phyloP scores from a whole-genome alignment of 2,329 filamentous ascomycete genomes.

The Fusarium compactum region DNA sequence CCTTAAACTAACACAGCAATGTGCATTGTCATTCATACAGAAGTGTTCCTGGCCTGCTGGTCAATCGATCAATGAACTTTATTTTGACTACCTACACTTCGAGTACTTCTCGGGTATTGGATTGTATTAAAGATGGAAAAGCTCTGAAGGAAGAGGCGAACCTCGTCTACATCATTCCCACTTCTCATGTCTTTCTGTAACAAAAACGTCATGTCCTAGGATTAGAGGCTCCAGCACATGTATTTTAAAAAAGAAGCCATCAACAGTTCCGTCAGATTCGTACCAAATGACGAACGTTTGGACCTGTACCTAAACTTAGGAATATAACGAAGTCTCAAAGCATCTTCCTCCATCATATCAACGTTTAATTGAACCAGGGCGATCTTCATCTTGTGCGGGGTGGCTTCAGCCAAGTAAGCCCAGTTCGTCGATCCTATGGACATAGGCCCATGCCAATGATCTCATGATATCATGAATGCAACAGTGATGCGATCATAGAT shows the following conservation, averaged over 20 bases:
- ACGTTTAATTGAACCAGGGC: neutral
- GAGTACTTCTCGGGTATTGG: too few relatives aligned
- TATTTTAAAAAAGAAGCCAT: neutral
- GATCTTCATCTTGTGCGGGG: neutral
- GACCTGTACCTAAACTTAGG: neutral
- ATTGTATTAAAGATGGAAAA: neutral
- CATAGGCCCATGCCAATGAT: too few relatives aligned
- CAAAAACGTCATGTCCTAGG: too few relatives aligned
- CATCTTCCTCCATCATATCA: neutral
- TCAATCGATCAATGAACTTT: neutral
- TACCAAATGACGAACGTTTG: neutral
- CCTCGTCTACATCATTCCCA: neutral
- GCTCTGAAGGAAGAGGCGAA: neutral
- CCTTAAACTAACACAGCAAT: neutral
- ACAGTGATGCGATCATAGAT: slow-evolving; percentile 6
- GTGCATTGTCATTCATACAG: neutral
- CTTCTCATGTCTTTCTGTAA: too few relatives aligned
- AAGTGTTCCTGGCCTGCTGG: neutral
- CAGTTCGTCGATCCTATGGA: neutral
- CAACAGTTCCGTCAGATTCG: neutral
- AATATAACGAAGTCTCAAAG: neutral
- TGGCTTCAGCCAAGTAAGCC: neutral
- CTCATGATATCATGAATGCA: slow-evolving; percentile 1
- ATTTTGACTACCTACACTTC: too few relatives aligned
- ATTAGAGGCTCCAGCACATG: neutral